phyloP scores from a whole-genome alignment of 2,329 filamentous ascomycete genomes.

The Balansia obtecta region DNA sequence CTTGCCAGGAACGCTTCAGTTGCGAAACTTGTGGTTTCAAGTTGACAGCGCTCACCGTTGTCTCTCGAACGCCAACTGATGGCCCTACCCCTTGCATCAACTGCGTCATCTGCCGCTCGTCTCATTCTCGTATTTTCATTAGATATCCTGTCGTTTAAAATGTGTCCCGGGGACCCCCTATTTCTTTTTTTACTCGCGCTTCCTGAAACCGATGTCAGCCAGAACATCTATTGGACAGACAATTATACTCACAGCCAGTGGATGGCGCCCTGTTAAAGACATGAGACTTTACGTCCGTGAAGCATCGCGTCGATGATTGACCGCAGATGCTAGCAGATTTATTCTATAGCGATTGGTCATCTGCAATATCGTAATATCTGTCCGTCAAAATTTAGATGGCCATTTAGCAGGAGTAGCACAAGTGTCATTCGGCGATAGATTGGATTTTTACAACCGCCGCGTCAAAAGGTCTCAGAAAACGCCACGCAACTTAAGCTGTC shows the following conservation, averaged over 20 bases:
- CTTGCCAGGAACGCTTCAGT: not conserved
- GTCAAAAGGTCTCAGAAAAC: slow-evolving; percentile 1
- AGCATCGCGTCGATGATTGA: too few relatives aligned
- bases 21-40: not conserved
- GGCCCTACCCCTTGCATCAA: not conserved
- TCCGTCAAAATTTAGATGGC: not conserved
- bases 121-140: not conserved
- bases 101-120: not conserved
- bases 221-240: too few relatives aligned
- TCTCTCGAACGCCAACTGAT: not conserved
- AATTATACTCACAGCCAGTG: too few relatives aligned
- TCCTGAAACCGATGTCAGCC: too few relatives aligned
- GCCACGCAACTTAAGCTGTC: not conserved
- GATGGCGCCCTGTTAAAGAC: too few relatives aligned
- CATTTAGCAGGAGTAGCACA: not conserved
- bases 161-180: not conserved
- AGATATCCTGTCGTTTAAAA: not conserved
- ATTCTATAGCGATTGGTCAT: not conserved
- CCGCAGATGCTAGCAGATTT: too few relatives aligned
- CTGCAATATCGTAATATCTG: not conserved
- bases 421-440: not conserved
- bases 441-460: not conserved
- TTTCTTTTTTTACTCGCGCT: not conserved
- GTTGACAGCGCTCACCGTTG: not conserved
- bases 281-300: too few relatives aligned